Evolutionary conservation across 2,329 filamentous ascomycete species (phyloP).

Genomic region (Fusarium sp.): DNA sequence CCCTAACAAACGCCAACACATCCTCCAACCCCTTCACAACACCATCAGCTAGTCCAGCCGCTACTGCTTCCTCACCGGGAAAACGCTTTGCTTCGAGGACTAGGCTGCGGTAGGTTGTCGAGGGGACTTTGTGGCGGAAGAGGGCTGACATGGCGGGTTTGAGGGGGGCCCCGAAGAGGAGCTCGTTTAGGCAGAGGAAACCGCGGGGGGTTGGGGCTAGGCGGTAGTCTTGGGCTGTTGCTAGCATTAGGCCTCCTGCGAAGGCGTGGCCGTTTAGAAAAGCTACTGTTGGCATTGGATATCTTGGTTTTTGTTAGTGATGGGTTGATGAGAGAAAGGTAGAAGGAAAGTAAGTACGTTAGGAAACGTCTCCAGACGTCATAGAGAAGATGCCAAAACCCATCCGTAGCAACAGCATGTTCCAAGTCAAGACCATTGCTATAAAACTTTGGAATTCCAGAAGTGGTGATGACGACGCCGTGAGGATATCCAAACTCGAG

Average conservation of each 20-base stretch:
- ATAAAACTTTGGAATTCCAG: constrained; percentile 81
- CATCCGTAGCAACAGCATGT: constrained; percentile 68
- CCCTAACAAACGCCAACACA: constrained; percentile 67
- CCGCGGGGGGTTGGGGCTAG: constrained; percentile 77
- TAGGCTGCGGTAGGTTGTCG: constrained; percentile 68
- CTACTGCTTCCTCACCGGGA: constrained; percentile 69
- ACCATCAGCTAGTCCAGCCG: constrained; percentile 74
- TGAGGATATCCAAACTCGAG: constrained; percentile 73
- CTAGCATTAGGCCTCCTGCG: constrained; percentile 83
- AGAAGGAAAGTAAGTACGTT: constrained; percentile 38
- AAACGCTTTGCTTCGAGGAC: constrained; percentile 81
- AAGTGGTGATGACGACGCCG: constrained; percentile 84
- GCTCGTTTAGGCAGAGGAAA: constrained; percentile 84
- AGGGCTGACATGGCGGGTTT: constrained; percentile 78
- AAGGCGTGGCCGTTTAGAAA: constrained; percentile 84
- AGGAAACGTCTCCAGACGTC: constrained; percentile 70
- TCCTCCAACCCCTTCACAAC: constrained; percentile 71
- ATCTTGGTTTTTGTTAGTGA: constrained; percentile 49
- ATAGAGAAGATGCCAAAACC: constrained; percentile 73
- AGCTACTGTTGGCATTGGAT: constrained; percentile 85
- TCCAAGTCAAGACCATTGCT: constrained; percentile 84
- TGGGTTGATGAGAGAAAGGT: neutral
- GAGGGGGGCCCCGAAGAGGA: constrained; percentile 82
- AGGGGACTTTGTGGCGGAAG: constrained; percentile 75
- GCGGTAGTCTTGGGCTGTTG: constrained; percentile 86